Base-by-base conservation (phyloP, 768 basidiomycete species). In the Leccinum longicurvipes region DNA sequence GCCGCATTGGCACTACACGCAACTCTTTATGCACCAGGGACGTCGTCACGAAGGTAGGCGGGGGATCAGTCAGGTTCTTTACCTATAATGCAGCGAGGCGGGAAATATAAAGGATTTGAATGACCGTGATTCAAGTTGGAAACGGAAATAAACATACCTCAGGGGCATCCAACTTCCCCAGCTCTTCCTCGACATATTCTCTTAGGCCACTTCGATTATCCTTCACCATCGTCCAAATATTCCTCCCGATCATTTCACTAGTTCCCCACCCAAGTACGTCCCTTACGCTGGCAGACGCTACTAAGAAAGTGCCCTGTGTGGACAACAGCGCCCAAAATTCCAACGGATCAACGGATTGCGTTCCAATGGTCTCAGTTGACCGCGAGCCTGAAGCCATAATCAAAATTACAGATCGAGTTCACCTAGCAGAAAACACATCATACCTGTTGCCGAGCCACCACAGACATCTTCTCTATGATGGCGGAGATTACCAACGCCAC, bases 221-320 rank as follows among this genome's bases (percentile, higher is more conserved):
- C 23, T 63, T 63, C 12, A 79, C 60, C 47, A 83, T 68, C 31
- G 73, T 72, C 59, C 65, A 71, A 3, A 85, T 57, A 19, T 67
- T 70, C 59, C 73, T 70, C 6, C 87, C 85, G 21, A 84, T 69
- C 11, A 85, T 62, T 51, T 86, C 85, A 10, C 73, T 74, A 4
- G 73, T 68, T 36, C 74, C 72, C 80, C 82, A 87, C 9, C 86
- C 90, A 4, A 93, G 79, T 11, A 93, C 75, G 63, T 88, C 83
- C 59, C 76, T 69, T 50, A 83, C 76, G 3, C 76, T 80, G 2
- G 71, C 65, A 8, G 82, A 81, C 1, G 79, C 77, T 25, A 79
- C 76, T 14, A 86, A 68, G 50, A 87, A 74, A 4, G 81, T 78
- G 6, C 68, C 80, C 76, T 54, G 73, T 51, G 6, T 69, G 56